Conservation (phyloP, 805 yeast species). For the Pichia insulana region DNA sequence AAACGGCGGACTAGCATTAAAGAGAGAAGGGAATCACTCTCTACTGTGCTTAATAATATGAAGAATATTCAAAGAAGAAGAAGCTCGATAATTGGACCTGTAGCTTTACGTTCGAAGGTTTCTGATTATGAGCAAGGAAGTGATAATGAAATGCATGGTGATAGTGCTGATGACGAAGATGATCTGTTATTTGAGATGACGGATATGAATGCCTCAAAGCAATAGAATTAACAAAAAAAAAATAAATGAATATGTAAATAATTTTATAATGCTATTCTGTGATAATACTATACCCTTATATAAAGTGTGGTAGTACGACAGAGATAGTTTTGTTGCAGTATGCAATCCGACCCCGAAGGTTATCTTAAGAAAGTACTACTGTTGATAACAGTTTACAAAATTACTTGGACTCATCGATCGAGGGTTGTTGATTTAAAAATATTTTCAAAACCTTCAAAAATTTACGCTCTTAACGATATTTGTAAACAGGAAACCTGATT, state of each 20-base stretch:
- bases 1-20: background rate
- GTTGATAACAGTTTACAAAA: no score
- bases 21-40: conserved; percentile 1
- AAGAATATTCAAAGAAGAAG: conserved; percentile 6
- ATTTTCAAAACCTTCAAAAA: no score
- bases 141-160: background rate
- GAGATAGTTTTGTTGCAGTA: no score
- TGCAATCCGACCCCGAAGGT: no score
- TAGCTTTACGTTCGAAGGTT: conserved; percentile 14
- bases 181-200: conserved; percentile 64
- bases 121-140: background rate
- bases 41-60: conserved; percentile 1
- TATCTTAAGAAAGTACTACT: no score
- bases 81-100: conserved; percentile 1
- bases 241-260: background rate
- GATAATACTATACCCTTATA: no score
- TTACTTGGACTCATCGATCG: no score
- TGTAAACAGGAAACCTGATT: background rate
- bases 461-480: no score
- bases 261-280: no score
- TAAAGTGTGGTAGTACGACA: no score
- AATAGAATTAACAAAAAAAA: conserved; percentile 11
- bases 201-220: conserved; percentile 43
- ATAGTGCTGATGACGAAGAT: conserved; percentile 35
- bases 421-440: no score